Evolutionary conservation across 164 flowering plant genomes (phyloP).

Genomic region (Umbilicus rupestris): DNA sequence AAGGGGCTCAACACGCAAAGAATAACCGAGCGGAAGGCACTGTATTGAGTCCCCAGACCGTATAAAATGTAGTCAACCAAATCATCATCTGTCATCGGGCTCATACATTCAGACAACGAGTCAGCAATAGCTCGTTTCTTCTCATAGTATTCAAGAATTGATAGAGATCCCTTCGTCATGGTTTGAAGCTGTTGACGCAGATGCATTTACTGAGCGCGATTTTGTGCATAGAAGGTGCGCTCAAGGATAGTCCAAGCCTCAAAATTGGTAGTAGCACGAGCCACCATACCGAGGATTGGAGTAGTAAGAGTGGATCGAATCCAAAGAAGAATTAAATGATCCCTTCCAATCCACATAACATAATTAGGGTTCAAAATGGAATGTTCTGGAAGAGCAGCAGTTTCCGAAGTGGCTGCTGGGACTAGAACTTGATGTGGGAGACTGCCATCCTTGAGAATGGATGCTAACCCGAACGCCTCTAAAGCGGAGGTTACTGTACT

Average conservation of each 20-base stretch:
- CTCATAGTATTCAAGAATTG: conserved; percentile 2
- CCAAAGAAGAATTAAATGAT: background rate
- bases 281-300: conserved; percentile 2
- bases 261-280: background rate
- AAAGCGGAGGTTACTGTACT: background rate
- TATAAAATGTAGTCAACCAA: background rate
- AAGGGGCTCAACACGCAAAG: background rate
- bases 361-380: background rate
- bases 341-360: background rate
- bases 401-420: background rate
- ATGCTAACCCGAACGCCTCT: background rate
- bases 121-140: conserved; percentile 2
- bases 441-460: background rate
- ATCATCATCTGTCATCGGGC: background rate
- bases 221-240: background rate
- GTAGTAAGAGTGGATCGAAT: background rate
- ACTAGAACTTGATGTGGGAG: background rate
- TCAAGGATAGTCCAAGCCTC: background rate
- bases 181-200: background rate
- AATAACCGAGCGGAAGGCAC: background rate
- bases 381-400: background rate
- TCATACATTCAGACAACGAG: background rate
- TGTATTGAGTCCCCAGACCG: background rate
- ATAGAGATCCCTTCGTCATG: background rate
- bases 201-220: background rate